These are phyloP conservation scores for Dryadomyces quercivorus DNA, from an alignment of 2,329 filamentous ascomycete species.

Conservation along the genomic window DNA sequence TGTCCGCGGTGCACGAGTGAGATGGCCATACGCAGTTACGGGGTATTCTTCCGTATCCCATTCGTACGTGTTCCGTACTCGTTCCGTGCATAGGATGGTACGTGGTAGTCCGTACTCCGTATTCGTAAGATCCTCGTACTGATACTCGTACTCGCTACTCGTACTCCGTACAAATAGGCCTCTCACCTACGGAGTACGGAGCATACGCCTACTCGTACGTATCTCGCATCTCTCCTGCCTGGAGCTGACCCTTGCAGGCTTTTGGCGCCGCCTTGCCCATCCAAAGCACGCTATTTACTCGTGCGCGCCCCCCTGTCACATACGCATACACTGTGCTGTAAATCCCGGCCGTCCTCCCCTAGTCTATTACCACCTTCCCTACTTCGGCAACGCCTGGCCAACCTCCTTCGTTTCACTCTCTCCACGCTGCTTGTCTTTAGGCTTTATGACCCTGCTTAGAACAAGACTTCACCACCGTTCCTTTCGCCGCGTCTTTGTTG, in stretches of 20 bases:
- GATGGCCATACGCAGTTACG: no score
- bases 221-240: not conserved
- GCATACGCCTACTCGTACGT: no score
- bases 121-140: not conserved
- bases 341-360: conserved; percentile 4
- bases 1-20: no score
- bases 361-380: conserved; percentile 17
- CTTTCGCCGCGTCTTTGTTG: not conserved
- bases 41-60: no score
- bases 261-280: not conserved
- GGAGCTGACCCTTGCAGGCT: not conserved
- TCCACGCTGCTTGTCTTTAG: conserved; percentile 12
- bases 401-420: conserved; percentile 7
- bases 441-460: conserved; percentile 14
- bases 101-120: not conserved
- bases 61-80: no score
- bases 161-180: no score
- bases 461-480: not conserved
- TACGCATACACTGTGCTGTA: not conserved
- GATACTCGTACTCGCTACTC: no score
- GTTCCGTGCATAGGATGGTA: no score
- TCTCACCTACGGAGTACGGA: no score
- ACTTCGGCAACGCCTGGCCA: conserved; percentile 15
- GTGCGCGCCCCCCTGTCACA: conserved; percentile 2
- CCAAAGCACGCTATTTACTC: conserved; percentile 4